phyloP scores from a whole-genome alignment of 129 eudicot species.

The Centrapalus pauciflorus region DNA sequence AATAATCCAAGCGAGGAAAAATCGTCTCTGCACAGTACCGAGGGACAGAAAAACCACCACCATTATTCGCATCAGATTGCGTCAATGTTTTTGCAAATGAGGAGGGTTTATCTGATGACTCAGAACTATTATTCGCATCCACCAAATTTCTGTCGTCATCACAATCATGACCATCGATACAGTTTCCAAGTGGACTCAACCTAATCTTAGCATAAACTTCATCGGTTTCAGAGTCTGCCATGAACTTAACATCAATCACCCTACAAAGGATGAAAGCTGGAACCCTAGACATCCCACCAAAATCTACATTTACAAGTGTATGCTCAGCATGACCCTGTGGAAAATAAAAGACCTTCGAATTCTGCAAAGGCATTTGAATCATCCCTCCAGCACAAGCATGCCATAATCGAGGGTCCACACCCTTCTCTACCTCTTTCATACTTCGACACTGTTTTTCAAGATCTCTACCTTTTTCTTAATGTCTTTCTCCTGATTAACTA shows the following conservation, averaged over 20 bases:
- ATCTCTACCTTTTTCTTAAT: not conserved
- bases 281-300: slow-evolving; percentile 42
- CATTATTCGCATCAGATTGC: slow-evolving; percentile 79
- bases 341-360: slow-evolving; percentile 59
- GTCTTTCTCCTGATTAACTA: not conserved
- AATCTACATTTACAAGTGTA: slow-evolving; percentile 50
- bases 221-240: slow-evolving; percentile 69
- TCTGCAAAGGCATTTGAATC: slow-evolving; percentile 60
- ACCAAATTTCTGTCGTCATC: slow-evolving; percentile 26
- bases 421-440: slow-evolving; percentile 47
- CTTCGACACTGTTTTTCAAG: not conserved
- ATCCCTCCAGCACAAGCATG: slow-evolving; percentile 80
- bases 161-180: slow-evolving; percentile 23
- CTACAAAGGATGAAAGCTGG: slow-evolving; percentile 54
- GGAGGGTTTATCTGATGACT: slow-evolving; percentile 46
- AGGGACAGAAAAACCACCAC: slow-evolving; percentile 87
- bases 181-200: slow-evolving; percentile 47
- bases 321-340: slow-evolving; percentile 91
- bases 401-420: slow-evolving; percentile 63
- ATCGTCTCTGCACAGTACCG: slow-evolving; percentile 77
- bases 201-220: slow-evolving; percentile 62
- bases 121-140: slow-evolving; percentile 27
- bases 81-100: slow-evolving; percentile 77
- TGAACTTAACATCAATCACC: slow-evolving; percentile 51
- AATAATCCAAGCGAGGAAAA: slow-evolving; percentile 65